Conservation (phyloP, 257 asterid genomes). For the Eustoma russellianum region DNA sequence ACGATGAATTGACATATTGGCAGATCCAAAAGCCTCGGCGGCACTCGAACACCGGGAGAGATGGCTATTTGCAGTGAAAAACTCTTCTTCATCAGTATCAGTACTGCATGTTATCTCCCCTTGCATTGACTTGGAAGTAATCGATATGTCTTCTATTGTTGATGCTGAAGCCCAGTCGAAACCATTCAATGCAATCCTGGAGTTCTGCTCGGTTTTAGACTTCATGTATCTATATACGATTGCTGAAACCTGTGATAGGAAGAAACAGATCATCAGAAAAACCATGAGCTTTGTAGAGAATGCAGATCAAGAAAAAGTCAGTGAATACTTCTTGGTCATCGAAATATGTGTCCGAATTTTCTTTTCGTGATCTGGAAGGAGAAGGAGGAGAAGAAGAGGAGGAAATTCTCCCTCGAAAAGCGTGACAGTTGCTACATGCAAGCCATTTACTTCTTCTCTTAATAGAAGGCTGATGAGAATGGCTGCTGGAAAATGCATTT, state of each 20-base stretch:
- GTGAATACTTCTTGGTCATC: slow-evolving; percentile 53
- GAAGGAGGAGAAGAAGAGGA: slow-evolving; percentile 21
- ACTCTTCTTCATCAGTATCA: slow-evolving; percentile 19
- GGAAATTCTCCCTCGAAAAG: slow-evolving; percentile 24
- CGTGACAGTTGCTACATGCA: slow-evolving; percentile 12
- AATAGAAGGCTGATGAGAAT: slow-evolving; percentile 10
- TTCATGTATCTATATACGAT: slow-evolving; percentile 59
- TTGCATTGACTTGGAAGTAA: background rate
- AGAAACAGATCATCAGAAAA: background rate
- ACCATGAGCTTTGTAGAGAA: background rate
- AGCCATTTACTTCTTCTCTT: slow-evolving; percentile 9
- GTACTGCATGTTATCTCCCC: slow-evolving; percentile 8
- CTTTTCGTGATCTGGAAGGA: slow-evolving; percentile 24
- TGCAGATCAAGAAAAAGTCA: background rate
- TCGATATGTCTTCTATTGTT: slow-evolving; percentile 21
- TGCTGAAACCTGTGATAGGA: slow-evolving; percentile 60
- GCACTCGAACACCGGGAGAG: slow-evolving; percentile 51
- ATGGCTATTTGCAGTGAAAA: slow-evolving; percentile 27
- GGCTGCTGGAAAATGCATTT: slow-evolving; percentile 45
- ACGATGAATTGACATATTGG: slow-evolving; percentile 44
- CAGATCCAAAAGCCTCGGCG: slow-evolving; percentile 39
- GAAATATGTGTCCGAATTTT: slow-evolving; percentile 27
- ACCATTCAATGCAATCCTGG: slow-evolving; percentile 21
- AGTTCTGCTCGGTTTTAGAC: slow-evolving; percentile 38
- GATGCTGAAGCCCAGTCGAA: slow-evolving; percentile 51